Base-by-base conservation (phyloP, 805 yeast genomes). In the Pichia ethanolica region DNA sequence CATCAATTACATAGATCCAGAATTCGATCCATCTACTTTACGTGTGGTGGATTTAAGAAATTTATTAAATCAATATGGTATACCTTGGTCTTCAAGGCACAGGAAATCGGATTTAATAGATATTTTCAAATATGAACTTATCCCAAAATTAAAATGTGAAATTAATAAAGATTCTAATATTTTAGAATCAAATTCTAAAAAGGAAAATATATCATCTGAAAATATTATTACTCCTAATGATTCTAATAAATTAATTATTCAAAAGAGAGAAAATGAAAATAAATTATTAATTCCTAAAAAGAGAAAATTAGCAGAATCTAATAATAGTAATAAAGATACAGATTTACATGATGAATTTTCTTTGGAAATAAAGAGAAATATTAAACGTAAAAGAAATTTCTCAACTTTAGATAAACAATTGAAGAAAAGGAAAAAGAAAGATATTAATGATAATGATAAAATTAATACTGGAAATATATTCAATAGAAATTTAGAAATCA, bases 41-140 rank as follows among this genome's bases (percentile, higher is more conserved):
- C 79, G 79, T 52, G 83, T 86, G 28, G 78, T 85, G 5, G 81
- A 85, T 52, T 71, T 89, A 59, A 76, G 87, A 57, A 71, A 76
- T 30, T 71, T 86, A 25, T 69, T 90, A 40, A 63, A 67, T 9
- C 76, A 73, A 42, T 74, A 86, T 60, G 72, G 75, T n/a, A 69
- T 89, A 13, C 61, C 62, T 0, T 78, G 71, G 61, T 70, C 83
- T 0, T 65, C 82, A 1, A 70, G 71, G 44, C 79, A 85, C 9
- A 84, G 81, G 59, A 89, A 90, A 63, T 71, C 78, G 3, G 79
- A 77, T 26, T 71, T 89, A 49, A 64, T 86, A 12, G 39, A 49
- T n/a, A 32, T 58, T 20, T 49, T 57, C 25, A 34, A 39, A 11
- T 42, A 48, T 6, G 47, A 53, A 30, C 33, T 51, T 7, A 20